Percentiles rank a stretch among this genome's conserved stretches.
These are phyloP conservation scores for Sugiyamaella pinicola DNA, from an alignment of 1,139 yeast species.

Conservation along the genomic window DNA sequence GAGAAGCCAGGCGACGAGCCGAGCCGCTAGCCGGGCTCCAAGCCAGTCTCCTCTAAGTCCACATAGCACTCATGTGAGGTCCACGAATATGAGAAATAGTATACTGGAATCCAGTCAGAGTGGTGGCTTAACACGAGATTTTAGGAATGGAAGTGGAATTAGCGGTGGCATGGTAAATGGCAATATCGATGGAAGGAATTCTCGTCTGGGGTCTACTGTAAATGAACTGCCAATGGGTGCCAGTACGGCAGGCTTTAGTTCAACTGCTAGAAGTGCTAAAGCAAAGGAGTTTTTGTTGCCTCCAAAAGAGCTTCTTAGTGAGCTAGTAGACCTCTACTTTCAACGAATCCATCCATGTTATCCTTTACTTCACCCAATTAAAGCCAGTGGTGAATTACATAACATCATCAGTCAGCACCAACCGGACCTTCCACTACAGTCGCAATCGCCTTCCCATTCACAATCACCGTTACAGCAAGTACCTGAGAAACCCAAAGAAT, in stretches of 20 bases:
- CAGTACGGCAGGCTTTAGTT: background rate
- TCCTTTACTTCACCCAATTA: slow-evolving; percentile 29
- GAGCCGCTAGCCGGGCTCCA: background rate
- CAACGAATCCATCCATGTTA: slow-evolving; percentile 29
- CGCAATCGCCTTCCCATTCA: background rate
- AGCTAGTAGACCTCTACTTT: slow-evolving; percentile 30
- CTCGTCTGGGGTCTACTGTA: background rate
- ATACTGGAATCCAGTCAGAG: background rate
- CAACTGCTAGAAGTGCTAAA: no score
- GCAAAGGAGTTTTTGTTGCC: slow-evolving; percentile 13
- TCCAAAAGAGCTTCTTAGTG: slow-evolving; percentile 13
- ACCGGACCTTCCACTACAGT: background rate
- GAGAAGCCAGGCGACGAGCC: slow-evolving; percentile 4
- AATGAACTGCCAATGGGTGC: background rate
- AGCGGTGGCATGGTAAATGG: background rate
- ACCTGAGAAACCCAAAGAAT: slow-evolving; percentile 11
- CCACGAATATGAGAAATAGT: background rate
- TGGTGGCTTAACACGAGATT: background rate
- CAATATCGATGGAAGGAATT: background rate
- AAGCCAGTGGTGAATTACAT: slow-evolving; percentile 19
- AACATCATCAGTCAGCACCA: slow-evolving; percentile 6
- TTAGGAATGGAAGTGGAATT: background rate
- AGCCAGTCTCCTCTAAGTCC: slow-evolving; percentile 10
- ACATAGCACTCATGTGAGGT: slow-evolving; percentile 1
- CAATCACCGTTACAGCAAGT: background rate